Percentiles rank a stretch among this genome's conserved stretches.
Evolutionary conservation across 1,284 basidiomycete species (phyloP).

Genomic region (Moniliella sp.): DNA sequence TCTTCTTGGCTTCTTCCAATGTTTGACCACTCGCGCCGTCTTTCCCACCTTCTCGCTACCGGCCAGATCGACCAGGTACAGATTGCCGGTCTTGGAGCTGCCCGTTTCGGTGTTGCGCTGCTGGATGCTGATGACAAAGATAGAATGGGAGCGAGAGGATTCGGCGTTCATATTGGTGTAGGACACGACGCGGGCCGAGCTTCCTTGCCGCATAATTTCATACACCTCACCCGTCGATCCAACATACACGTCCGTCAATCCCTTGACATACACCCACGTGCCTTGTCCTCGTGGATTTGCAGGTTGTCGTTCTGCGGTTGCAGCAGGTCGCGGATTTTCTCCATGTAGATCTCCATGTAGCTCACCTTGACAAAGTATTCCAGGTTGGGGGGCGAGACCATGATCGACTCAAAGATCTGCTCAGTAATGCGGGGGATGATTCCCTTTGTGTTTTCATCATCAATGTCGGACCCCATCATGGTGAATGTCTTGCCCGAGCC

Average conservation of each 20-base stretch:
- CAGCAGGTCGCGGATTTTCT: conserved; percentile 80
- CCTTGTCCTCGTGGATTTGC: conserved; percentile 95
- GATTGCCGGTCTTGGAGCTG: conserved; percentile 79
- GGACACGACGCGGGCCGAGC: conserved; percentile 68
- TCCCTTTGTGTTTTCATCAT: conserved; percentile 53
- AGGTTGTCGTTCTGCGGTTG: conserved; percentile 94
- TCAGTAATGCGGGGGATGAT: conserved; percentile 96
- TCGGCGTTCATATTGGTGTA: conserved; percentile 98
- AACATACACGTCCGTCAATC: conserved; percentile 90
- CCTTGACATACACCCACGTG: conserved; percentile 95
- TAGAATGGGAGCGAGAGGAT: conserved; percentile 93
- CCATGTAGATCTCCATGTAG: conserved; percentile 99
- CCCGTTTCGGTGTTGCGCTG: conserved; percentile 86
- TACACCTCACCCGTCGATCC: conserved; percentile 59
- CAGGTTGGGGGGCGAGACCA: conserved; percentile 75
- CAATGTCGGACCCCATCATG: conserved; percentile 63
- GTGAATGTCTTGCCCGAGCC: conserved; percentile 42
- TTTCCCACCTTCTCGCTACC: conserved; percentile 99
- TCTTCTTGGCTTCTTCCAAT: conserved; percentile 97
- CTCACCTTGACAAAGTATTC: conserved; percentile 99
- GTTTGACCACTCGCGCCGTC: conserved; percentile 98
- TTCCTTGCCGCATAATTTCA: conserved; percentile 93
- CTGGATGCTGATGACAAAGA: conserved; percentile 90
- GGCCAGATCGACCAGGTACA: conserved; percentile 92
- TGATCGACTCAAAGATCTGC: conserved; percentile 93